A percentile compares a stretch with the other conserved stretches of the same genome.
Evolutionary conservation across 2,329 filamentous ascomycete species (phyloP).

Genomic region (Cercospora sesami): DNA sequence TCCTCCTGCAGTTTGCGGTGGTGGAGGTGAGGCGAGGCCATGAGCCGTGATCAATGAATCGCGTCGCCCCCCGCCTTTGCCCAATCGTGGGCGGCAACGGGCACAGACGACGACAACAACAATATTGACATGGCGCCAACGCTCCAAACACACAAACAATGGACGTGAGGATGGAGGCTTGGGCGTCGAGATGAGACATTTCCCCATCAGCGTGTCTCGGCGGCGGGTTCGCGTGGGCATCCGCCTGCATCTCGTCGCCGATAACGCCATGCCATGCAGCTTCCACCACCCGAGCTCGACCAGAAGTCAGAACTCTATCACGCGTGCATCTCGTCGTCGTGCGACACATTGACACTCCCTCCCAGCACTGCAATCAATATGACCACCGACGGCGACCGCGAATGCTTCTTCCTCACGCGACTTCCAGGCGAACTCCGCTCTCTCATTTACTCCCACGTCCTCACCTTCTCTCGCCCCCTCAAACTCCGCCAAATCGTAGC

Average conservation of each 20-base stretch:
- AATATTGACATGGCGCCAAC: background rate
- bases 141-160: background rate
- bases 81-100: background rate
- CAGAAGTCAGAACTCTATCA: background rate
- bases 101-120: background rate
- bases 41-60: background rate
- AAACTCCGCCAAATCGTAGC: conserved; percentile 30
- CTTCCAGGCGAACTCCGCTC: conserved; percentile 21
- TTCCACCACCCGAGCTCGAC: background rate
- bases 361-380: background rate
- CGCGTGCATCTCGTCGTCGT: background rate
- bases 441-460: conserved; percentile 22
- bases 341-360: background rate
- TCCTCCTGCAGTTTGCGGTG: background rate
- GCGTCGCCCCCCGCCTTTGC: background rate
- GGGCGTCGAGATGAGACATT: background rate
- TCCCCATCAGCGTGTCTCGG: background rate
- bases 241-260: background rate
- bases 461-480: conserved; percentile 22
- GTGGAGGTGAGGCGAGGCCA: background rate
- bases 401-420: conserved; percentile 20
- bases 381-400: background rate
- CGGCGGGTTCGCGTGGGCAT: background rate
- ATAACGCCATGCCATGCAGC: background rate
- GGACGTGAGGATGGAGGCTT: background rate